These are phyloP conservation scores for Aspergillus campestris DNA, from an alignment of 495 filamentous ascomycete species.

Conservation along the genomic window DNA sequence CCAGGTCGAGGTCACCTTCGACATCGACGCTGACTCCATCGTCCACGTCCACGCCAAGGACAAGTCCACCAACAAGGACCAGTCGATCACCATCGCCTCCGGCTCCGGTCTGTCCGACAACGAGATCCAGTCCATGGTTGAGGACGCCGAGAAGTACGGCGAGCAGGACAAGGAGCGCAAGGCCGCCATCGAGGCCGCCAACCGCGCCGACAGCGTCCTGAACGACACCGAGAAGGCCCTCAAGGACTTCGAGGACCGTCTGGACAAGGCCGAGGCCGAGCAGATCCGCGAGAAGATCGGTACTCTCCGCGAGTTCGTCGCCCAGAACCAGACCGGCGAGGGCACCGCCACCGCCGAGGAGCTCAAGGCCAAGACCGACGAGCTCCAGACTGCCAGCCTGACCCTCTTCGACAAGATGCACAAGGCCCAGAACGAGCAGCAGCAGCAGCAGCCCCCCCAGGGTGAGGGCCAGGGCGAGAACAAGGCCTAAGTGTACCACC, in stretches of 20 bases:
- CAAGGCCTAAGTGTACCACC: slow-evolving; percentile 54
- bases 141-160: slow-evolving; percentile 94
- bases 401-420: slow-evolving; percentile 99
- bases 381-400: slow-evolving; percentile 90
- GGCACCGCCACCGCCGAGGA: slow-evolving; percentile 73
- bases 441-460: slow-evolving; percentile 39
- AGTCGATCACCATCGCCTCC: slow-evolving; percentile 98
- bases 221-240: slow-evolving; percentile 98
- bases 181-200: slow-evolving; percentile 85
- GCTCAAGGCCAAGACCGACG: slow-evolving; percentile 96
- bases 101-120: slow-evolving; percentile 93
- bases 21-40: slow-evolving; percentile 98
- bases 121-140: slow-evolving; percentile 94
- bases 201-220: slow-evolving; percentile 90
- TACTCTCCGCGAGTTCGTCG: slow-evolving; percentile 78
- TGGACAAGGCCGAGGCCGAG: slow-evolving; percentile 94
- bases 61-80: slow-evolving; percentile 98
- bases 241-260: slow-evolving; percentile 89
- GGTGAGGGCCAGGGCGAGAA: slow-evolving; percentile 68
- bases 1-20: slow-evolving; percentile 97
- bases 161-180: slow-evolving; percentile 97
- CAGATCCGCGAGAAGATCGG: slow-evolving; percentile 90
- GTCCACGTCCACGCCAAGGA: slow-evolving; percentile 99
- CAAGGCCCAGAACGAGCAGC: slow-evolving; percentile 77
- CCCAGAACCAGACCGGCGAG: slow-evolving; percentile 92